Evolutionary conservation across 345 rosid genomes (phyloP).

Genomic region (Hibiscus mutabilis): DNA sequence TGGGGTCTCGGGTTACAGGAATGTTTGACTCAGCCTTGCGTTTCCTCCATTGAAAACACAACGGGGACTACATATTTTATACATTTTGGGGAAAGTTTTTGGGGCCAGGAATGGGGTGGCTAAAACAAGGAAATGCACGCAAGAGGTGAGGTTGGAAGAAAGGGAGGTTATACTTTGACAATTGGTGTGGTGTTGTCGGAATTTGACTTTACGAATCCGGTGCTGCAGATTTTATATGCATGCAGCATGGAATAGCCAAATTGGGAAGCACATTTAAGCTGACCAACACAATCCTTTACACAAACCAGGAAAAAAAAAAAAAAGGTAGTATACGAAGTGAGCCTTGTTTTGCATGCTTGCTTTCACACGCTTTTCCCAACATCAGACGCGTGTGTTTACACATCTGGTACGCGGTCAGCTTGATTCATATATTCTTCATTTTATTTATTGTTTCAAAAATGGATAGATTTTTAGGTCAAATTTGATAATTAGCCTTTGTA

Average conservation of each 20-base stretch:
- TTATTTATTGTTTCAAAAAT: too few species aligned
- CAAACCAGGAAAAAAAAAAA: too few species aligned
- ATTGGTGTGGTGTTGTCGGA: conserved; percentile 1
- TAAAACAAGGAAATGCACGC: not conserved
- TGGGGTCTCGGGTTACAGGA: conserved; percentile 14
- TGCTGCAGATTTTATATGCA: not conserved
- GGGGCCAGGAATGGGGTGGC: not conserved
- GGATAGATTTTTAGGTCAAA: too few species aligned
- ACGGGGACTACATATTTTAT: too few species aligned
- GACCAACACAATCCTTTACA: too few species aligned
- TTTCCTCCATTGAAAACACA: too few species aligned
- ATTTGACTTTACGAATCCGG: conserved; percentile 17
- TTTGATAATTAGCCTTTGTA: too few species aligned
- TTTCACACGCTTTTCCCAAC: conserved; percentile 18
- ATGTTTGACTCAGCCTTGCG: not conserved
- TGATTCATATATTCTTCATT: too few species aligned
- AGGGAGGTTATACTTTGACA: conserved; percentile 9
- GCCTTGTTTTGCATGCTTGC: conserved; percentile 11
- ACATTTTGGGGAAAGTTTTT: not conserved
- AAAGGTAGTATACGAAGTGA: too few species aligned
- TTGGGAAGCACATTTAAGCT: not conserved
- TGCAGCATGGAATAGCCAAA: not conserved
- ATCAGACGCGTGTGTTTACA: conserved; percentile 9
- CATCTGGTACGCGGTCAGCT: conserved; percentile 9
- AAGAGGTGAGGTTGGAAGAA: not conserved